Evolutionary conservation across 2,329 filamentous ascomycete species (phyloP).

Genomic region (Passalora sequoiae): DNA sequence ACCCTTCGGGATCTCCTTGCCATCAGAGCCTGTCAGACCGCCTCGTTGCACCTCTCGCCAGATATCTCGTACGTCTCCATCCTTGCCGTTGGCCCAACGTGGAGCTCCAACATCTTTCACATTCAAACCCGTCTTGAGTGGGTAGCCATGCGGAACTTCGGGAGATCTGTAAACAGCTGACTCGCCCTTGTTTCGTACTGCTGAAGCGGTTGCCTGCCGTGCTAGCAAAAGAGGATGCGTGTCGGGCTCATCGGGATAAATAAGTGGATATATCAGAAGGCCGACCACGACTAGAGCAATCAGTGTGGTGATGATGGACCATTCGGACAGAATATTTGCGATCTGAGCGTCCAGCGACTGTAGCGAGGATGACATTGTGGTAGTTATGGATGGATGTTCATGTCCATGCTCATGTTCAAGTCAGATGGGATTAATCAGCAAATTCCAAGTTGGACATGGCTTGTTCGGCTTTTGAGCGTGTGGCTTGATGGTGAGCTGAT

Average conservation of each 20-base stretch:
- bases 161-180: slow-evolving; percentile 82
- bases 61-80: slow-evolving; percentile 86
- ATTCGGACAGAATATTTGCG: slow-evolving; percentile 65
- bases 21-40: slow-evolving; percentile 56
- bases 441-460: too few species aligned
- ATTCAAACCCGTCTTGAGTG: slow-evolving; percentile 69
- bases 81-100: slow-evolving; percentile 75
- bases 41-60: slow-evolving; percentile 63
- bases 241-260: slow-evolving; percentile 74
- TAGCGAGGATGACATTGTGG: slow-evolving; percentile 18
- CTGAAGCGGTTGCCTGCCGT: slow-evolving; percentile 71
- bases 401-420: not conserved
- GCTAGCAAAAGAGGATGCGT: slow-evolving; percentile 86
- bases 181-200: slow-evolving; percentile 76
- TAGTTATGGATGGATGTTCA: not conserved
- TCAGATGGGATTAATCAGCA: slow-evolving; percentile 2
- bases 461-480: too few species aligned
- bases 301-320: slow-evolving; percentile 74
- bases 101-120: slow-evolving; percentile 75
- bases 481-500: not conserved
- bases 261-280: slow-evolving; percentile 65
- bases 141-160: slow-evolving; percentile 78
- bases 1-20: slow-evolving; percentile 56
- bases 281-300: slow-evolving; percentile 62
- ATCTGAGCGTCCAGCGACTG: slow-evolving; percentile 62